Evolutionary conservation across 768 basidiomycete species (phyloP), one percentile per base, ranked within the genome.

Genomic region (Pulveroboletus sp.): DNA sequence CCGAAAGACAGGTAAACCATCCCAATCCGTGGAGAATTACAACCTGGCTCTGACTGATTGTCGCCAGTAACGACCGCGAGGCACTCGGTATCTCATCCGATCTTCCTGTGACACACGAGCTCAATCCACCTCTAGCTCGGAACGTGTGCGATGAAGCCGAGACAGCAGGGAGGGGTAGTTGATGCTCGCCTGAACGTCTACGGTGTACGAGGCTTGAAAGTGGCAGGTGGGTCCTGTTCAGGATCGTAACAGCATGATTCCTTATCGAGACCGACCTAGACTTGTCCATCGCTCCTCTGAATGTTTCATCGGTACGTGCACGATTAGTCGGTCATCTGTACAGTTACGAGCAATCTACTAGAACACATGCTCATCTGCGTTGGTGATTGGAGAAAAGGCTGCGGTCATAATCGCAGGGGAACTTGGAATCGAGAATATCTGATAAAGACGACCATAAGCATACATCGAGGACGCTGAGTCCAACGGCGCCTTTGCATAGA

Each of bases 101-200:
- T 27, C 16, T 41, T 38, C 8, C 1, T 11, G 26, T 43, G 20
- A 6, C 42, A 13, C 41, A 24, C 26, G 6, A 49, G 5, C 42
- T 34, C 17, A 49, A 11, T 11, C 17, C 12, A 27, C 39, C 2
- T 31, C 22, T 38, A 83, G 81, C 70, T 82, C 13, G 83, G 83
- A 32, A 85, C 83, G 0, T 85, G 82, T 50, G 76, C 81, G 1
- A 85, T 86, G 83, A 83, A 82, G 60, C 73, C 81, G 4, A 73
- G 76, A 17, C 72, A 77, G 16, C 47, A 73, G 34, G 77, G 75
- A 5, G 84, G 83, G 13, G 85, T 86, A 4, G 80, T 87, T 8
- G 81, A 87, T 57, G 45, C 75, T 24, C 68, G 68, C n/a, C 64
- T 86, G 34, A 81, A 81, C 53, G 82, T 87, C 12, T 84, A 86